Evolutionary conservation across 352 stramenopile genomes (phyloP), one percentile per base, ranked within the genome.

Genomic region (Pythium rishiriense): DNA sequence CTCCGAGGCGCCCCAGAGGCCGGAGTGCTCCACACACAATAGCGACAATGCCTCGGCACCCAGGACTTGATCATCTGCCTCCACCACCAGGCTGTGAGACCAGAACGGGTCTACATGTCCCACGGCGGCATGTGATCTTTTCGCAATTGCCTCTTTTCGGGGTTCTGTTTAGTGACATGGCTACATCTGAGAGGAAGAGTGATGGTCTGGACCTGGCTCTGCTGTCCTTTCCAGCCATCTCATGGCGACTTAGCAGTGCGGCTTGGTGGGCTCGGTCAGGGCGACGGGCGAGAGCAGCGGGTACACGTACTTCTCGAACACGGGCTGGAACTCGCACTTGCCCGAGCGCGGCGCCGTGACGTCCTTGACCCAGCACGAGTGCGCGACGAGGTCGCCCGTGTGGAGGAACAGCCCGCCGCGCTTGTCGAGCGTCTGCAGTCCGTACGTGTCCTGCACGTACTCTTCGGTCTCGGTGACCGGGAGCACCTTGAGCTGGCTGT

Each of bases 281-380:
- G 12, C 14, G 14, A 17, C 37, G 37, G 60, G 28, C 60, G 39
- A 45, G 9, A 68, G 51, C 8, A 69, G 42, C 8, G 67, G 63
- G 54, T 78, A 79, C 29, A 86, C 54, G 57, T 75, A 25, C 26
- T 78, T 58, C 49, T 83, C 70, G 31, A 78, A 86, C 31, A 88
- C 68, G 3, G 46, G 37, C 37, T 57, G 58, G 67, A 78, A 88
- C 55, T 64, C 54, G 33, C 75, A 85, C 37, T 37, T 62, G 42
- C 25, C 64, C 3, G 4, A 42, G 1, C 45, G 52, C 0, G 43
- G 54, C 9, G 46, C 17, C 11, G 33, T 50, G 10, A 47, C 19
- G 55, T 81, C 64, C 6, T 51, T 42, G 48, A 79, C 42, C 73
- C 73, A 81, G 64, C 73, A 72, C 21, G 39, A 55, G 64, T 81